Percentiles rank a stretch among this genome's conserved stretches.
Evolutionary conservation across 768 basidiomycete genomes (phyloP).

Genomic region (Amanita rubescens): DNA sequence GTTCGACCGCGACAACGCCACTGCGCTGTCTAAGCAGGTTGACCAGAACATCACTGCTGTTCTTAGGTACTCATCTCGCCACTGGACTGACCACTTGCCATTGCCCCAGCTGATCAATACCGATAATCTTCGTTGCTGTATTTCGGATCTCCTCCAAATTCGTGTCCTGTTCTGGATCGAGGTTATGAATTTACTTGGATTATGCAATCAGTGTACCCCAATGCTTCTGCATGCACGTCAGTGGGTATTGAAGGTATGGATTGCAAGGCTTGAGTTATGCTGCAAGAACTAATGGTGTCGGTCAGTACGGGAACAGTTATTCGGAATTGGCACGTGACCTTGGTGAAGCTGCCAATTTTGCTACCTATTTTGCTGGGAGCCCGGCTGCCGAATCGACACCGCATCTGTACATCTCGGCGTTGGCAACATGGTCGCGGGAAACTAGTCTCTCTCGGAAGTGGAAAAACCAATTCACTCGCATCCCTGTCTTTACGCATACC

Average conservation of each 20-base stretch:
- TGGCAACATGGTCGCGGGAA: slow-evolving; percentile 15
- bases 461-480: not conserved
- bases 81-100: not conserved
- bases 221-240: not conserved
- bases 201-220: not conserved
- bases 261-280: not conserved
- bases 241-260: not conserved
- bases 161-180: slow-evolving; percentile 9
- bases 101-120: not conserved
- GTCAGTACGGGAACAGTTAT: not conserved
- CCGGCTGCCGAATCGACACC: slow-evolving; percentile 13
- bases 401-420: slow-evolving; percentile 18
- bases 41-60: not conserved
- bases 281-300: not conserved
- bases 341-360: slow-evolving; percentile 13
- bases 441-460: not conserved
- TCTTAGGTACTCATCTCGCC: not conserved
- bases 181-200: slow-evolving; percentile 6
- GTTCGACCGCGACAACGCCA: not conserved
- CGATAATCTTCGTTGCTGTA: slow-evolving; percentile 2
- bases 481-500: not conserved
- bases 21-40: not conserved
- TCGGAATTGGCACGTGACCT: not conserved
- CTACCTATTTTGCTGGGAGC: slow-evolving; percentile 14
- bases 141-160: slow-evolving; percentile 7